Evolutionary conservation across 2,329 filamentous ascomycete genomes (phyloP).

Genomic region (Botrytis paeoniae): DNA sequence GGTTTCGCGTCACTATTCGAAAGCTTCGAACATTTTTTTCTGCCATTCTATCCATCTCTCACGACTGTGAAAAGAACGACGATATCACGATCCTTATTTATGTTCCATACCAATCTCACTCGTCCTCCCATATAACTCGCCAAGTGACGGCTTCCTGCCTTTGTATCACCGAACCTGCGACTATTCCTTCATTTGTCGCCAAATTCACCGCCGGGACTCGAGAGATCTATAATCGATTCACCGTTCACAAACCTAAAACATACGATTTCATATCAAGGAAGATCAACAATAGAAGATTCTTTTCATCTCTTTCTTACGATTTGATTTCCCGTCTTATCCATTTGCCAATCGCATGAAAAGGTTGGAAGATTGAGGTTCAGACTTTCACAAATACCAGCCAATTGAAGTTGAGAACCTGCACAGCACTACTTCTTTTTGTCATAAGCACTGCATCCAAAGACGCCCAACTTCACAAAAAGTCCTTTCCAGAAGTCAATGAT

Average conservation of each 20-base stretch:
- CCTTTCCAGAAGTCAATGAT: constrained; percentile 5
- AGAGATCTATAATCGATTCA: constrained; percentile 10
- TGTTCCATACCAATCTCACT: constrained; percentile 19
- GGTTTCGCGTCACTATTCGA: background rate
- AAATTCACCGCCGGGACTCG: constrained; percentile 12
- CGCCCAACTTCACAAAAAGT: background rate
- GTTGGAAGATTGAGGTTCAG: background rate
- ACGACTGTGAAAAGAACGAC: background rate
- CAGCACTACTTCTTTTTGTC: background rate
- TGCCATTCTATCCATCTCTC: constrained; percentile 11
- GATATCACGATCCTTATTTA: constrained; percentile 13
- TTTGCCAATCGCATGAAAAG: background rate
- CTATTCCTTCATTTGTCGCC: background rate
- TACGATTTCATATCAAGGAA: constrained; percentile 1
- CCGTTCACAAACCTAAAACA: constrained; percentile 7
- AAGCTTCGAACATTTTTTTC: background rate
- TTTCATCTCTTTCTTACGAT: background rate
- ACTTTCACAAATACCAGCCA: background rate
- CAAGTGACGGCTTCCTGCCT: constrained; percentile 24
- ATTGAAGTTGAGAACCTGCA: background rate
- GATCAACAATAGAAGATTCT: background rate
- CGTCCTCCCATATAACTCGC: constrained; percentile 17
- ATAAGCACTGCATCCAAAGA: background rate
- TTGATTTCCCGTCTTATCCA: background rate
- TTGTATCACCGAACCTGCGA: constrained; percentile 5